Evolutionary conservation across 2,329 filamentous ascomycete genomes (phyloP).

Genomic region (Fusarium bactridioides): DNA sequence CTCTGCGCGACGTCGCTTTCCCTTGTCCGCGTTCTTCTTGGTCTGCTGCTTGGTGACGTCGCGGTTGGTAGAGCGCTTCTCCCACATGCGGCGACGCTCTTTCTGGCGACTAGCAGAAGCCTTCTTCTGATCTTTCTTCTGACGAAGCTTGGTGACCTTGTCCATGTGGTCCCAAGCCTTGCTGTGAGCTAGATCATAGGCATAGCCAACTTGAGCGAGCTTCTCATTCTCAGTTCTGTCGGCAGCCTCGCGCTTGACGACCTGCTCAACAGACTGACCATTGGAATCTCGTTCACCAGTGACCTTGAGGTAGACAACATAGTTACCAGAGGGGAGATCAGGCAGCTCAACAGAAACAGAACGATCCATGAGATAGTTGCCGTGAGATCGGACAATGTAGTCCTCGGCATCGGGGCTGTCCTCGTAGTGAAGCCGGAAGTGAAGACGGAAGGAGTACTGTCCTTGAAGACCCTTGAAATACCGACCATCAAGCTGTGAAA

Average conservation of each 20-base stretch:
- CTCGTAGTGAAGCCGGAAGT: conserved; percentile 59
- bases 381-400: conserved; percentile 67
- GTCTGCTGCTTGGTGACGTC: conserved; percentile 53
- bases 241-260: conserved; percentile 61
- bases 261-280: conserved; percentile 60
- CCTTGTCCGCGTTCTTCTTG: conserved; percentile 50
- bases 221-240: conserved; percentile 63
- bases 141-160: conserved; percentile 58
- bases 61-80: conserved; percentile 55
- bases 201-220: conserved; percentile 63
- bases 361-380: conserved; percentile 65
- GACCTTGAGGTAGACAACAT: conserved; percentile 65
- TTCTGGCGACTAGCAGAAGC: conserved; percentile 55
- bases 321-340: conserved; percentile 63
- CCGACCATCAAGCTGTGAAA: conserved; percentile 68
- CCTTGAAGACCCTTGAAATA: conserved; percentile 70
- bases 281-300: conserved; percentile 57
- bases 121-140: conserved; percentile 59
- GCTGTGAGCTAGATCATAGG: conserved; percentile 68
- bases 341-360: conserved; percentile 66
- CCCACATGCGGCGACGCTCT: conserved; percentile 59
- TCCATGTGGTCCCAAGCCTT: conserved; percentile 63
- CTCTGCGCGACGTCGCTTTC: conserved; percentile 41
- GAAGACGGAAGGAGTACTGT: conserved; percentile 61
- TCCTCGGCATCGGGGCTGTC: conserved; percentile 62